Conservation (phyloP, 2,329 filamentous ascomycete genomes). For the Gyromitra esculenta region DNA sequence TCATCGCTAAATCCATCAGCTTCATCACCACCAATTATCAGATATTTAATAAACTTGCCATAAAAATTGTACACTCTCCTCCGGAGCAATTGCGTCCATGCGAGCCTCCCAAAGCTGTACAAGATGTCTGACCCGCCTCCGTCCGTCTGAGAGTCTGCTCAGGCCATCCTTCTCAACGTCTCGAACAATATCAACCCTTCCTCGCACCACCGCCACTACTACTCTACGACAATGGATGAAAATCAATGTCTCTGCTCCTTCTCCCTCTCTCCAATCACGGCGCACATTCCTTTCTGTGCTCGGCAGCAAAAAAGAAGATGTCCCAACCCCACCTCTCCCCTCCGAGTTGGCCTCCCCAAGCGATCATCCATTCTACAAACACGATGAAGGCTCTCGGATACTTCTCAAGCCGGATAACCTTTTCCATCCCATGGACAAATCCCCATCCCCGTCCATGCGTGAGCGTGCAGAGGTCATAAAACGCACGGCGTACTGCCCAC, state of each 20-base stretch:
- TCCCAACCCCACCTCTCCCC: constrained; percentile 35
- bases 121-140: constrained; percentile 33
- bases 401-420: constrained; percentile 79
- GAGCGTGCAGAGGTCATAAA: constrained; percentile 89
- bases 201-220: neutral
- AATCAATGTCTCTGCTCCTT: neutral
- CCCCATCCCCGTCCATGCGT: constrained; percentile 87
- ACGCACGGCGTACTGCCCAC: constrained; percentile 91
- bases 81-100: constrained; percentile 25
- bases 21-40: neutral
- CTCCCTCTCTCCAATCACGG: constrained; percentile 7
- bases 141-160: constrained; percentile 24
- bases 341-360: constrained; percentile 41
- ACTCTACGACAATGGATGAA: constrained; percentile 21
- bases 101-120: constrained; percentile 39
- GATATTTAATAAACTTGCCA: neutral
- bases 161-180: constrained; percentile 11
- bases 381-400: constrained; percentile 44
- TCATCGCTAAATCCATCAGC: no score
- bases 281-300: constrained; percentile 47
- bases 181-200: constrained; percentile 22
- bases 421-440: constrained; percentile 90
- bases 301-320: constrained; percentile 36
- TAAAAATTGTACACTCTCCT: neutral
- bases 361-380: constrained; percentile 34